Base-by-base conservation (phyloP, 106 monocot species). In the Platanthera guangdongensis region DNA sequence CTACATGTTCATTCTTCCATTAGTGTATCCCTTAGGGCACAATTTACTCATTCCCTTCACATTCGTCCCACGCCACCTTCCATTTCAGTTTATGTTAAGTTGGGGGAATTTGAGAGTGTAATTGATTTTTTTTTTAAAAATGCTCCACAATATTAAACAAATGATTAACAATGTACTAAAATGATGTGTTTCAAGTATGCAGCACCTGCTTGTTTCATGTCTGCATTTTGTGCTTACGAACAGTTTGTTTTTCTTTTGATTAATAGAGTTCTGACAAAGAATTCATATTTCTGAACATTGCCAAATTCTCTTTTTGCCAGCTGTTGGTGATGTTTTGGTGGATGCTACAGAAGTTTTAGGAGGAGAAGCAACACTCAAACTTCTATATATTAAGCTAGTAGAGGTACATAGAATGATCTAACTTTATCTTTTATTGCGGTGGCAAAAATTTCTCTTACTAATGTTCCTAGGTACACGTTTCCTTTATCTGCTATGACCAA, bases 321-420 rank as follows among this genome's bases (percentile, higher is more conserved):
- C 82, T 76, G 90, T 88, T 46, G 86, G 87, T 71, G 96, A 97
- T 88, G 85, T 89, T 46, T 59, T 97, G 77, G 63, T 89, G 73
- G 93, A 93, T 85, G 93, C 96, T 74, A 83, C 93, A 72, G 85
- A 83, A 65, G 85, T 97, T 77, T 87, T 97, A 75, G 93, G 96
- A 71, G 96, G 93, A 76, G 89, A 91, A 72, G 60, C 76, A 64
- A 84, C 91, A 48, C 76, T 97, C 19, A 93, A 88, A 85, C 86
- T 93, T 86, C 89, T 94, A 52, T 94, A 83, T 53, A 78, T 79
- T 77, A 97, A 89, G 76, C 91, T 97, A 69, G 76, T 86, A 32
- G 82, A 97, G 96, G 96, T 97, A 45, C 72, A 47, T 12, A 6
- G 16, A 16, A 64, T 39, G 57, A 32, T 10, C 54, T 9, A 10